Evolutionary conservation across 148 eudicot genomes (phyloP), one percentile per base, ranked within the genome.

Genomic region (Silene latifolia): DNA sequence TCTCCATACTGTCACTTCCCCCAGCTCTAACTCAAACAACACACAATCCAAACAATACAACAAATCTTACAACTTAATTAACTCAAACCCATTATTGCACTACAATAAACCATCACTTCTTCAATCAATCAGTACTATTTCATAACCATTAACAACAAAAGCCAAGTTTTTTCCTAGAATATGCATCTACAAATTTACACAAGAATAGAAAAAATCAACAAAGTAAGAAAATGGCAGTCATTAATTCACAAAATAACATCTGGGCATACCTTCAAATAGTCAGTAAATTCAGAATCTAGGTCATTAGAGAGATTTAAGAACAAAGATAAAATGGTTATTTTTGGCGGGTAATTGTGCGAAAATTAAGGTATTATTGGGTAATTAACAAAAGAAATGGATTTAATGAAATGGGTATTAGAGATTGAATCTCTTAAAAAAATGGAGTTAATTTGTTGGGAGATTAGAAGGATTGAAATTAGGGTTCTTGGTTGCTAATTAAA

Each of bases 1-100:
- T 84, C 69, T 81, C 83, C 85, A 80, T 84, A 19, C 46, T 32
- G 15, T 57, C 64, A 67, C 47, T 47, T 25, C 68, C 72, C 72
- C n/a, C 10, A n/a, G 7, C 51, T 35, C 57, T 25, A 19, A 70
- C 46, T 42, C 62, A 17, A 72, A 61, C 44, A 39, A 39, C 44
- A 39, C 44, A 67, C 66, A 44, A 64, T 6, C 29, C 39, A 8
- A 66, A 25, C 57, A 63, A 57, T 66, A 67, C 46, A 79, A 46
- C 35, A 19, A 60, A 12, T 0, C 14, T 8, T 6, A 39, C 60
- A 74, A 32, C 24, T 18, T 23, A 53, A 24, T n/a, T 15, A n/a
- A 15, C 75, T 39, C 73, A 54, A 80, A 20, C 54, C 44, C 71
- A 69, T 48, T 0, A 70, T 56, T 56, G 8, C 23, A 39, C 44